These are phyloP conservation scores for Arthrobotrys conoides DNA, from an alignment of 2,329 filamentous ascomycete genomes.

Conservation along the genomic window DNA sequence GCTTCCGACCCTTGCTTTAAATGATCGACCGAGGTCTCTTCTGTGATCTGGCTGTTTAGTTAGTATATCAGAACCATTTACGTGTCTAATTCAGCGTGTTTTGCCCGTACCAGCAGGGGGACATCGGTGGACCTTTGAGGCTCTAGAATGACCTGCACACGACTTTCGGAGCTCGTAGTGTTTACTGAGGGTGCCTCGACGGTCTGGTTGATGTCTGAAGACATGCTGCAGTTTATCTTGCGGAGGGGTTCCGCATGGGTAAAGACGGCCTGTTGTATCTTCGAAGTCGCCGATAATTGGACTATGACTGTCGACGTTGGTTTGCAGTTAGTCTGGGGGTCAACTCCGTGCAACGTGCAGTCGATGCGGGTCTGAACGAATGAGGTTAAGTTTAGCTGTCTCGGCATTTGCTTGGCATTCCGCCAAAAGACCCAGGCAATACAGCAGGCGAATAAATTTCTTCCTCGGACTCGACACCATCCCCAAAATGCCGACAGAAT, in stretches of 20 bases:
- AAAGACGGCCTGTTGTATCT: conserved; percentile 4
- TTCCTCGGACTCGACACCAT: background rate
- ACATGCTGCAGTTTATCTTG: conserved; percentile 47
- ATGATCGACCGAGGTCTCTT: conserved; percentile 68
- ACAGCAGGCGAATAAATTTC: conserved; percentile 12
- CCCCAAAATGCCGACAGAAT: conserved; percentile 29
- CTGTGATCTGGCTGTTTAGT: conserved; percentile 66
- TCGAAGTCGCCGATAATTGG: background rate
- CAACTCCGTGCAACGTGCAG: too few species aligned
- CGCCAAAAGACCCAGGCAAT: background rate
- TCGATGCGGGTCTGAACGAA: background rate
- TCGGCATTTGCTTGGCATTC: conserved; percentile 1
- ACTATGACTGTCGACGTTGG: too few species aligned
- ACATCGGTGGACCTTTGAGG: conserved; percentile 28
- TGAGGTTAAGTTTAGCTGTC: background rate
- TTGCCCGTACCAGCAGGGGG: conserved; percentile 30
- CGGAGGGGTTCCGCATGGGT: conserved; percentile 43
- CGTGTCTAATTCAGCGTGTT: too few species aligned
- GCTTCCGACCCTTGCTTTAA: conserved; percentile 70
- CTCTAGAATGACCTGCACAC: conserved; percentile 25
- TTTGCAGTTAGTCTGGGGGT: background rate
- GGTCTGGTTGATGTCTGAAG: conserved; percentile 39
- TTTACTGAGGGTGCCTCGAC: conserved; percentile 19
- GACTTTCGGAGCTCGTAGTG: conserved; percentile 1
- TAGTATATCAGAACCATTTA: conserved; percentile 3